phyloP scores from a whole-genome alignment of 2,329 filamentous ascomycete species.

The Alternaria ventricosa region DNA sequence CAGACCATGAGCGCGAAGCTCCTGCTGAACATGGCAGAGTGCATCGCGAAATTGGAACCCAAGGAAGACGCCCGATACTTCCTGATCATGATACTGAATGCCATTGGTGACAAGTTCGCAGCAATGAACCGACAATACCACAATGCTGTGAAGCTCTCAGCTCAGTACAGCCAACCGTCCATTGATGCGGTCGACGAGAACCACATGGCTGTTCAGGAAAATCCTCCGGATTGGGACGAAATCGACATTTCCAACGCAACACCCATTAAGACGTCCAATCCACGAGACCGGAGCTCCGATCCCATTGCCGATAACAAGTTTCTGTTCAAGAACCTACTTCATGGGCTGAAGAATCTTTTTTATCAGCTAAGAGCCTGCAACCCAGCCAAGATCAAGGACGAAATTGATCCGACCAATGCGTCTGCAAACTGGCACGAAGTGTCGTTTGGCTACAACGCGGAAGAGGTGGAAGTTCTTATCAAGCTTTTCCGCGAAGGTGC shows the following conservation, averaged over 20 bases:
- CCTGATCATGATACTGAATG: conserved; percentile 95
- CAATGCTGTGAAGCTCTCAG: conserved; percentile 92
- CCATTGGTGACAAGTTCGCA: conserved; percentile 97
- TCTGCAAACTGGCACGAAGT: conserved; percentile 94
- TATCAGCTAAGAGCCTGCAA: conserved; percentile 94
- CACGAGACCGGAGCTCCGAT: conserved; percentile 84
- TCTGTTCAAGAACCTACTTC: conserved; percentile 94
- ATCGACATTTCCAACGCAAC: conserved; percentile 97
- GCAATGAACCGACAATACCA: conserved; percentile 96
- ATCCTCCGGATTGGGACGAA: conserved; percentile 92
- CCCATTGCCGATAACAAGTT: conserved; percentile 98
- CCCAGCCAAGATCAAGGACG: conserved; percentile 60
- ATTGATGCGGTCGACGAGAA: conserved; percentile 73
- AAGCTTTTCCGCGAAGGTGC: conserved; percentile 97
- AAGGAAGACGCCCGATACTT: conserved; percentile 96
- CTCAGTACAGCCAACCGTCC: conserved; percentile 71
- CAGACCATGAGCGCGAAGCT: conserved; percentile 99
- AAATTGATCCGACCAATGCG: conserved; percentile 77
- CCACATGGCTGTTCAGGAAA: conserved; percentile 81
- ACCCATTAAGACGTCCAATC: conserved; percentile 93
- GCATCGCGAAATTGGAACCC: conserved; percentile 90
- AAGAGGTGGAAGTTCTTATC: conserved; percentile 94
- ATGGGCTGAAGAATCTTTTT: conserved; percentile 94
- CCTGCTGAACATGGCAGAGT: conserved; percentile 96
- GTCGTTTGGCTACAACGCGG: conserved; percentile 93